Conservation (phyloP, 73 alveolate genomes). For the Tetrahymena malaccensis region DNA sequence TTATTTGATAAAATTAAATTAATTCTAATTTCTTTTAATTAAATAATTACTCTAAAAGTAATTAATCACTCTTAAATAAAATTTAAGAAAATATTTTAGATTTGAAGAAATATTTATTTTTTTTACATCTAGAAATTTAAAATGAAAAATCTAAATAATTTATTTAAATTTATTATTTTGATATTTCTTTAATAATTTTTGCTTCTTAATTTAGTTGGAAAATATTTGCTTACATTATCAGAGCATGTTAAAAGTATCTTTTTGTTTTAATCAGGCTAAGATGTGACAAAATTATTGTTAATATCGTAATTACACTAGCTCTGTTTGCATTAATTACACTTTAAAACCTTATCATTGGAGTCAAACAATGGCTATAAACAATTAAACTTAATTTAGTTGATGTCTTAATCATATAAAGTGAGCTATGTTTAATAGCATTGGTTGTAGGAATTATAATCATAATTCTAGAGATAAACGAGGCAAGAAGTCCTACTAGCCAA, state of each 20-base stretch:
- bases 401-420: neutral
- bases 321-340: neutral
- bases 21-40: too few species aligned
- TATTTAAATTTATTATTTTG: neutral
- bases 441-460: neutral
- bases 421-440: neutral
- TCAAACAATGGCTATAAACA: neutral
- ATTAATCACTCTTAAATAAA: too few species aligned
- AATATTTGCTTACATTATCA: neutral
- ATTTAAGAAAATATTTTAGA: too few species aligned
- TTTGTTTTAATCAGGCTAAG: neutral
- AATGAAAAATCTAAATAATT: too few species aligned
- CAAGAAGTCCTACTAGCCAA: neutral
- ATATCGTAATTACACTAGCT: neutral
- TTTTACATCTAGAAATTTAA: too few species aligned
- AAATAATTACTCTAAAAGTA: too few species aligned
- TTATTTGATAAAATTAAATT: too few species aligned
- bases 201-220: too few species aligned
- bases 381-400: too few species aligned
- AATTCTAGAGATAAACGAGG: neutral
- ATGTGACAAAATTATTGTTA: neutral
- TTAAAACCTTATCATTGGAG: neutral
- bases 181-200: too few species aligned
- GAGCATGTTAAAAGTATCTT: neutral
- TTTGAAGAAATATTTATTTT: too few species aligned